Evolutionary conservation across 2,329 filamentous ascomycete genomes (phyloP).

Genomic region (Rugonectria rugulosa): DNA sequence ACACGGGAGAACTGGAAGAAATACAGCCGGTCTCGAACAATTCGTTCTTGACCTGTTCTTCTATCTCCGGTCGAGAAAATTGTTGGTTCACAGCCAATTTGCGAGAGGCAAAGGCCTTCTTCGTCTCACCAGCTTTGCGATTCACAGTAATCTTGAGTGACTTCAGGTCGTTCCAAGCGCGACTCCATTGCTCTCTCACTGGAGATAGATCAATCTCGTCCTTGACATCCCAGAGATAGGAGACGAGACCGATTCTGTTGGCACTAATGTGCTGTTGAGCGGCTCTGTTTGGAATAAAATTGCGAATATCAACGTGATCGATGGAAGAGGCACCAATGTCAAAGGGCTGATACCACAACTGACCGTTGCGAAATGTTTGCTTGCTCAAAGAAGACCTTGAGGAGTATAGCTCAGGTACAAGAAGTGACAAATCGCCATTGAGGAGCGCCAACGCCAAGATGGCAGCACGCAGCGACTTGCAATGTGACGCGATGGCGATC

Average conservation of each 20-base stretch:
- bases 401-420: slow-evolving; percentile 2
- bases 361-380: background rate
- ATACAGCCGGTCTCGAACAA: background rate
- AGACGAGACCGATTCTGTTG: background rate
- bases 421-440: slow-evolving; percentile 7
- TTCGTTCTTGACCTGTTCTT: background rate
- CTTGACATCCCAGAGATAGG: background rate
- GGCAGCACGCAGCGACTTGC: slow-evolving; percentile 2
- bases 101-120: background rate
- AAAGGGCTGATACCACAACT: background rate
- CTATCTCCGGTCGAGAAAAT: background rate
- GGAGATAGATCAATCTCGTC: background rate
- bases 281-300: background rate
- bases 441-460: slow-evolving; percentile 1
- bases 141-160: background rate
- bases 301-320: background rate
- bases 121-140: background rate
- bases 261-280: background rate
- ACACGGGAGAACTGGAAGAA: background rate
- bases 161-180: background rate
- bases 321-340: background rate
- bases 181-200: background rate
- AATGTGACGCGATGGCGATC: background rate
- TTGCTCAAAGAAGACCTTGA: background rate
- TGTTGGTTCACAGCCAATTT: background rate